Conservation (phyloP, 352 stramenopile genomes). For the Globisporangium parvum region DNA sequence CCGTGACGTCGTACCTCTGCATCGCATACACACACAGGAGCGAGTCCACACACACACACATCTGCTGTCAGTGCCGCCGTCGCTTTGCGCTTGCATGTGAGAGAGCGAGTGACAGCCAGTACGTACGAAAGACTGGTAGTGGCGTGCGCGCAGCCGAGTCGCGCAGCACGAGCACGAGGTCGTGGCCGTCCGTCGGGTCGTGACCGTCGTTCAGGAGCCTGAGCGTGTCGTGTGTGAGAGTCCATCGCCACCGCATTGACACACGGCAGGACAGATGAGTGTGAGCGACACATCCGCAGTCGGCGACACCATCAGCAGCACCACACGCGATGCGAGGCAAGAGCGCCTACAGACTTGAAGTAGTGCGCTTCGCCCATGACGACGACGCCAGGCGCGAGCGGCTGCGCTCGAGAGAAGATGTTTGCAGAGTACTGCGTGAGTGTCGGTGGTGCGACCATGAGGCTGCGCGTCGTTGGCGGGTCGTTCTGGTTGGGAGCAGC, state of each 20-base stretch:
- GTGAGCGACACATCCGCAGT: background rate
- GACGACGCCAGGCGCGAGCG: constrained; percentile 24
- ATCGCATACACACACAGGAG: no score
- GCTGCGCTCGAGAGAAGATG: constrained; percentile 44
- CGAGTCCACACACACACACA: background rate
- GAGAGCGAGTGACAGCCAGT: background rate
- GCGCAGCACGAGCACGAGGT: constrained; percentile 62
- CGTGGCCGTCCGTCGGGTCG: constrained; percentile 38
- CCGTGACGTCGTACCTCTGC: no score
- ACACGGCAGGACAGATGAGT: background rate
- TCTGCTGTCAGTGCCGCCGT: background rate
- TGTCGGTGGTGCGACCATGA: constrained; percentile 36
- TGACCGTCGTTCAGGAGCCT: constrained; percentile 53
- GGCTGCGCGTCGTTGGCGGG: constrained; percentile 64
- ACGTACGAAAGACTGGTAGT: constrained; percentile 31
- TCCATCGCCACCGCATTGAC: no score
- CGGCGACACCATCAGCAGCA: background rate
- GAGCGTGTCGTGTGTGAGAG: background rate
- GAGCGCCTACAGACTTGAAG: constrained; percentile 39
- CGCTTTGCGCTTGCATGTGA: no score
- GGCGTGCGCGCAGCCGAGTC: constrained; percentile 35
- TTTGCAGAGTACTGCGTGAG: constrained; percentile 84
- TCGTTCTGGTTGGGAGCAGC: constrained; percentile 39
- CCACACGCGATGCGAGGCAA: background rate
- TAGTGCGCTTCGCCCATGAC: constrained; percentile 43